A percentile compares a stretch with the other conserved stretches of the same genome.
phyloP scores from a whole-genome alignment of 352 stramenopile species.

The Phytophthora rubi region DNA sequence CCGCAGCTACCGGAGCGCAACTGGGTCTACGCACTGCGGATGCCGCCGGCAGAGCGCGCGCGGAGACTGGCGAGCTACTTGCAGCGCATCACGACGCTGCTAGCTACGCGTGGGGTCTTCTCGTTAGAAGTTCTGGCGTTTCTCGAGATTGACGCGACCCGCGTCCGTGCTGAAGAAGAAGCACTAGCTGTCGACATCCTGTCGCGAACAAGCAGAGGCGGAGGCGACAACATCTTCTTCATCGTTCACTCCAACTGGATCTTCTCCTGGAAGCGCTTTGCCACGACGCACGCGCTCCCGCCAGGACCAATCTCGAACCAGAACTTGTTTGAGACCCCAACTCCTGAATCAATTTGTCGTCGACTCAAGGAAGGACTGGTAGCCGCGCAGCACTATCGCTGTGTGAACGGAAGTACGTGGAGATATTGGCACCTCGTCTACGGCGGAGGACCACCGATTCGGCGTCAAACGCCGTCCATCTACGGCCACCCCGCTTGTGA shows the following conservation, averaged over 20 bases:
- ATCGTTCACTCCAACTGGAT: slow-evolving; percentile 51
- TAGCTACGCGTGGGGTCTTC: slow-evolving; percentile 61
- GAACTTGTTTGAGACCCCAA: slow-evolving; percentile 23
- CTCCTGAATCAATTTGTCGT: slow-evolving; percentile 5
- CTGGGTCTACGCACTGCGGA: slow-evolving; percentile 52
- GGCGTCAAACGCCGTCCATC: slow-evolving; percentile 52
- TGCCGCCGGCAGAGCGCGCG: slow-evolving; percentile 44
- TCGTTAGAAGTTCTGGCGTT: slow-evolving; percentile 76
- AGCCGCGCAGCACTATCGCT: slow-evolving; percentile 55
- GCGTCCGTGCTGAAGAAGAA: slow-evolving; percentile 66
- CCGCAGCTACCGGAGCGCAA: slow-evolving; percentile 54
- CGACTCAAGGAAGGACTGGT: slow-evolving; percentile 47
- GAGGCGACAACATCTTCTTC: slow-evolving; percentile 39
- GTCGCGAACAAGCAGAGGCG: slow-evolving; percentile 19
- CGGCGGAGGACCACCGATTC: slow-evolving; percentile 52
- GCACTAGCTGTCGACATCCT: slow-evolving; percentile 53
- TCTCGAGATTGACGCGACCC: slow-evolving; percentile 62
- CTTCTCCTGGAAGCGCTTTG: slow-evolving; percentile 56
- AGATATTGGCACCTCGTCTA: slow-evolving; percentile 57
- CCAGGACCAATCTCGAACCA: slow-evolving; percentile 34
- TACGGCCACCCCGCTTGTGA: slow-evolving; percentile 50
- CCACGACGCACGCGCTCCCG: slow-evolving; percentile 19
- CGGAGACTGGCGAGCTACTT: slow-evolving; percentile 52
- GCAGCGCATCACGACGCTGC: slow-evolving; percentile 53
- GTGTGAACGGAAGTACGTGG: slow-evolving; percentile 64